Evolutionary conservation across 768 basidiomycete genomes (phyloP).

Genomic region (Tubosaeta sp.): DNA sequence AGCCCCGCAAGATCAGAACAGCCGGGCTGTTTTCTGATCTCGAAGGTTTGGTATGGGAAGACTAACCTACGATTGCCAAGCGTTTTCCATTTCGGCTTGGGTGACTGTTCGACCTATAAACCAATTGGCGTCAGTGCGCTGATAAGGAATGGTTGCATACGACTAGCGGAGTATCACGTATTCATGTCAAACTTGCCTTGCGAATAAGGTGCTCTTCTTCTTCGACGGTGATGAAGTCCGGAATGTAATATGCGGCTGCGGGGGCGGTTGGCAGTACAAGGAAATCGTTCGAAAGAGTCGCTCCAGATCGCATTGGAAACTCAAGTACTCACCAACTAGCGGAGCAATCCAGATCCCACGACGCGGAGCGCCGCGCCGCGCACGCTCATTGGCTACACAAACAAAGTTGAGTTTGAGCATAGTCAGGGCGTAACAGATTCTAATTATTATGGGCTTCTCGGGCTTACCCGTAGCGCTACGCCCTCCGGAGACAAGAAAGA

Average conservation of each 20-base stretch:
- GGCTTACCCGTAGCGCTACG: neutral
- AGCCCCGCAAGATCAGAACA: slow-evolving; percentile 3
- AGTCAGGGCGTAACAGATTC: neutral
- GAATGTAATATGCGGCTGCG: slow-evolving; percentile 60
- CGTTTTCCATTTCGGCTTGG: slow-evolving; percentile 80
- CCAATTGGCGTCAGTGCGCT: slow-evolving; percentile 13
- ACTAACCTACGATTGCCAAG: slow-evolving; percentile 24
- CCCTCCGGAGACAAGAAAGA: too few relatives aligned
- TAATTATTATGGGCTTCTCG: neutral
- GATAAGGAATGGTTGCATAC: neutral
- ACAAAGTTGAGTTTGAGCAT: slow-evolving; percentile 3
- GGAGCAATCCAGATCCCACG: slow-evolving; percentile 14
- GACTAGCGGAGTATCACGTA: neutral
- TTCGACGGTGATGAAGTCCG: slow-evolving; percentile 68
- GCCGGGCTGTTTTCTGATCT: neutral
- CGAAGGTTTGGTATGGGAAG: neutral
- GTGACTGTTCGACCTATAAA: slow-evolving; percentile 66
- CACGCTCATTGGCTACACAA: neutral
- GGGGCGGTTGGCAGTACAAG: slow-evolving; percentile 22
- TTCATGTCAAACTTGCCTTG: slow-evolving; percentile 47
- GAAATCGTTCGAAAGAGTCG: slow-evolving; percentile 6
- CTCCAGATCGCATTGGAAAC: slow-evolving; percentile 9
- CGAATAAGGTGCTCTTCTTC: slow-evolving; percentile 77
- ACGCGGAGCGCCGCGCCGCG: slow-evolving; percentile 4
- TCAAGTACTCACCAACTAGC: neutral